These are phyloP conservation scores for Sporothrix inflata DNA, from an alignment of 2,329 filamentous ascomycete genomes.

Conservation along the genomic window DNA sequence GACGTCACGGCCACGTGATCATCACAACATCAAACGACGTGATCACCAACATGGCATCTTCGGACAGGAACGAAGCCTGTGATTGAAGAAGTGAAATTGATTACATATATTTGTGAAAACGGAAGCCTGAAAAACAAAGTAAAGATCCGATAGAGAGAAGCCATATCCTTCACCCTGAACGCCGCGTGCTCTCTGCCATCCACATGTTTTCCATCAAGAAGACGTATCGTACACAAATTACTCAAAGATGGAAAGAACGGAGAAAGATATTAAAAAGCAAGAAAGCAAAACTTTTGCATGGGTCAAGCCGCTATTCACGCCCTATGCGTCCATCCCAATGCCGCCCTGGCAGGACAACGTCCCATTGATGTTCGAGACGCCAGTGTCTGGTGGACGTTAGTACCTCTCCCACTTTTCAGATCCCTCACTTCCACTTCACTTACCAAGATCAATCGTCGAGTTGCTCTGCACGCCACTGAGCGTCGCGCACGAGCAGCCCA, in stretches of 20 bases:
- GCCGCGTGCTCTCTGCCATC: neutral
- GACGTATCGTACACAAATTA: neutral
- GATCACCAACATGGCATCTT: no score
- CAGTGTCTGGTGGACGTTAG: constrained; percentile 15
- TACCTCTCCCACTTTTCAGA: neutral
- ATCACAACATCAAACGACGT: neutral
- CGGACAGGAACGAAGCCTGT: neutral
- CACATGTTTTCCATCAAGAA: neutral
- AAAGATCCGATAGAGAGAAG: neutral
- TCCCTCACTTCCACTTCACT: neutral
- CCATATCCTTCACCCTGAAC: neutral
- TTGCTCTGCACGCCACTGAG: constrained; percentile 17
- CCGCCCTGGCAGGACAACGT: constrained; percentile 24
- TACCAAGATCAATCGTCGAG: constrained; percentile 31
- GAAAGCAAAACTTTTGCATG: neutral
- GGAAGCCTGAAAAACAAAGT: neutral
- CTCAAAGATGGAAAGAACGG: neutral
- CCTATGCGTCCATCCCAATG: constrained; percentile 2
- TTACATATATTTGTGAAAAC: neutral
- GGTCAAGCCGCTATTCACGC: neutral
- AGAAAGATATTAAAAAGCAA: neutral
- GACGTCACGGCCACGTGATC: neutral
- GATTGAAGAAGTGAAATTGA: no score
- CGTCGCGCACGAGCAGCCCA: constrained; percentile 31
- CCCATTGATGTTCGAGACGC: constrained; percentile 28